Conservation (phyloP, 768 basidiomycete genomes). For the Naganishia antarctica region DNA sequence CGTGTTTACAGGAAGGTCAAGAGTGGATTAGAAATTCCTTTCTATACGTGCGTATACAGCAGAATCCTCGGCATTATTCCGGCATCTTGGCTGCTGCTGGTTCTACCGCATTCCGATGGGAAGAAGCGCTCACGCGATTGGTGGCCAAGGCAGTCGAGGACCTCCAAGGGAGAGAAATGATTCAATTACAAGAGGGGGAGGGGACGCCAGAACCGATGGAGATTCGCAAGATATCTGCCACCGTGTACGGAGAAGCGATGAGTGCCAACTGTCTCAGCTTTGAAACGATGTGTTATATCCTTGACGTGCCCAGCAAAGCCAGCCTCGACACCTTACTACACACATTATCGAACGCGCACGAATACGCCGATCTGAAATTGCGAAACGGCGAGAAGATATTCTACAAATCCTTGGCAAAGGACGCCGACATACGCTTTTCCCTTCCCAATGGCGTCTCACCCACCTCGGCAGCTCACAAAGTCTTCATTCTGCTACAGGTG, state of each 20-base stretch:
- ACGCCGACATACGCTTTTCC: conserved; percentile 74
- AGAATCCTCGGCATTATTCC: conserved; percentile 74
- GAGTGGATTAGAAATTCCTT: conserved; percentile 77
- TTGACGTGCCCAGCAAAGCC: conserved; percentile 28
- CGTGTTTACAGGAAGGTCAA: conserved; percentile 63
- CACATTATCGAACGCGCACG: conserved; percentile 32
- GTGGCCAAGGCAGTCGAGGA: conserved; percentile 55
- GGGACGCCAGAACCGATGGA: not conserved
- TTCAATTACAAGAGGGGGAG: conserved; percentile 56
- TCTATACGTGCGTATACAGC: conserved; percentile 74
- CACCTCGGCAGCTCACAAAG: conserved; percentile 58
- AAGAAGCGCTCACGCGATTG: conserved; percentile 56
- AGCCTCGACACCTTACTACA: conserved; percentile 31
- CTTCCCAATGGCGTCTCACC: conserved; percentile 46
- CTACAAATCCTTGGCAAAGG: conserved; percentile 30
- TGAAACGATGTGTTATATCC: conserved; percentile 32
- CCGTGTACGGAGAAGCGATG: conserved; percentile 12
- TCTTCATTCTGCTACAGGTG: conserved; percentile 75
- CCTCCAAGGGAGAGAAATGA: conserved; percentile 50
- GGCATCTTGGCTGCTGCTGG: conserved; percentile 45
- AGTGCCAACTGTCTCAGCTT: conserved; percentile 20
- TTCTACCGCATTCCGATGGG: conserved; percentile 11
- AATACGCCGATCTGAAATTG: conserved; percentile 39
- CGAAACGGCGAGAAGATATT: conserved; percentile 38
- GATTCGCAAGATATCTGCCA: conserved; percentile 7